phyloP scores from a whole-genome alignment of 2,329 filamentous ascomycete species.

The Trichoderma cornu-damae region DNA sequence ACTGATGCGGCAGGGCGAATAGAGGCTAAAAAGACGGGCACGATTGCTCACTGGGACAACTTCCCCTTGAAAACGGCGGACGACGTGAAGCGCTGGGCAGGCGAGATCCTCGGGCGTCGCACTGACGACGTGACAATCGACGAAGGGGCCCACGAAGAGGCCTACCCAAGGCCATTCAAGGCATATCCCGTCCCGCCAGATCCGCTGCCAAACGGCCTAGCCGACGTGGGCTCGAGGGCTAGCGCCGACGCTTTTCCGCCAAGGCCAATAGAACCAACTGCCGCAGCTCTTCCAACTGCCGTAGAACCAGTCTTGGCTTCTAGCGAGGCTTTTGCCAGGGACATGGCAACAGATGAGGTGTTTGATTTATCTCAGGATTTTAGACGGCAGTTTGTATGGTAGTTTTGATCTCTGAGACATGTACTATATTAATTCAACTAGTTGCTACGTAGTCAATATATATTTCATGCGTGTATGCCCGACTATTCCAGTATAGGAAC shows the following conservation, averaged over 20 bases:
- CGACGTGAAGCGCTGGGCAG: constrained; percentile 14
- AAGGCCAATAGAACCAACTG: not conserved
- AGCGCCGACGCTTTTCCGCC: not conserved
- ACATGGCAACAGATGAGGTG: not conserved
- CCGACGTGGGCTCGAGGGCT: not conserved
- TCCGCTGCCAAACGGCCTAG: not conserved
- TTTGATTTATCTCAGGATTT: constrained; percentile 13
- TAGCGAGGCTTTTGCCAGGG: not conserved
- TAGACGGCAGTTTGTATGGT: constrained; percentile 16
- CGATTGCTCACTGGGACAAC: constrained; percentile 14
- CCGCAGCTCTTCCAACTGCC: constrained; percentile 3
- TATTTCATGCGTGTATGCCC: not conserved
- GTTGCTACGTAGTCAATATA: not conserved
- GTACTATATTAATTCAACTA: not conserved
- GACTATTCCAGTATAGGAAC: not conserved
- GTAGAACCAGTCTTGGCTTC: not conserved
- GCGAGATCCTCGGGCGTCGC: constrained; percentile 1
- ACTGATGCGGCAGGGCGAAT: constrained; percentile 12
- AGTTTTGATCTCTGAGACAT: not conserved
- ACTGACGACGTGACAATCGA: not conserved
- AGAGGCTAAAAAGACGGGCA: constrained; percentile 15
- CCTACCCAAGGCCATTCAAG: not conserved
- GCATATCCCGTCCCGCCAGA: not conserved
- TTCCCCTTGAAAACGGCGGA: constrained; percentile 6
- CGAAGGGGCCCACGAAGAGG: not conserved